Base-by-base conservation (phyloP, 345 rosid species). In the Citrus unshiu region DNA sequence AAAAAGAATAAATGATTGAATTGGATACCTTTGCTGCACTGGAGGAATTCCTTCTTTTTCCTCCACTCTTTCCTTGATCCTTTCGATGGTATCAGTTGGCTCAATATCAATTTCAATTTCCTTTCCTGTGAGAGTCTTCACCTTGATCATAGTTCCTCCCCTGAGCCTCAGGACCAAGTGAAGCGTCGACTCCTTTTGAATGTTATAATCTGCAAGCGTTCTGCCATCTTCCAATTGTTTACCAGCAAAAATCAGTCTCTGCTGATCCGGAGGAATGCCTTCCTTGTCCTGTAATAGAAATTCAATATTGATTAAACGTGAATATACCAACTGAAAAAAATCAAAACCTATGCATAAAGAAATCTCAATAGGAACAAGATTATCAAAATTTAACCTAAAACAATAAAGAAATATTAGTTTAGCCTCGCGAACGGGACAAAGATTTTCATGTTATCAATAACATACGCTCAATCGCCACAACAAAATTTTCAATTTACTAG, bases 41-140 rank as follows among this genome's bases (percentile, higher is more conserved):
- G 97, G 99, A 75, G 99, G 99, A 79, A 96, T 96, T 77, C 99
- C 99, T 86, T 93, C 97, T 83, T 93, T 92, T 89, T 95, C 98
- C 85, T 95, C 98, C 12, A 93, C 98, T 2, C 97, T 86, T 82
- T 93, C 98, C 89, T 95, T 95, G 82, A 95, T 94, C 22, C 99
- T 89, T 57, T 95, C 97, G 63, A 96, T 94, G 27, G 98, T 94
- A 79, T 96, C 99, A 0, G 89, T 90, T 29, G 98, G 99, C 79
- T 94, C 98, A 34, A 96, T 95, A 80, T 94, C 98, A 13, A 94
- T 96, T 85, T 94, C 99, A 57, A 94, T 96, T 72, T 96, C 98
- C 74, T 92, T 96, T 2, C 99, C 99, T 0, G 99, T 96, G 21
- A 91, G 97, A 18, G 98, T 96, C 87, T 92, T 93, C 54, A 95